A percentile compares a stretch with the other conserved stretches of the same genome.
These are phyloP conservation scores for Bruguiera hainesii DNA, from an alignment of 441 rosid species.

Conservation along the genomic window DNA sequence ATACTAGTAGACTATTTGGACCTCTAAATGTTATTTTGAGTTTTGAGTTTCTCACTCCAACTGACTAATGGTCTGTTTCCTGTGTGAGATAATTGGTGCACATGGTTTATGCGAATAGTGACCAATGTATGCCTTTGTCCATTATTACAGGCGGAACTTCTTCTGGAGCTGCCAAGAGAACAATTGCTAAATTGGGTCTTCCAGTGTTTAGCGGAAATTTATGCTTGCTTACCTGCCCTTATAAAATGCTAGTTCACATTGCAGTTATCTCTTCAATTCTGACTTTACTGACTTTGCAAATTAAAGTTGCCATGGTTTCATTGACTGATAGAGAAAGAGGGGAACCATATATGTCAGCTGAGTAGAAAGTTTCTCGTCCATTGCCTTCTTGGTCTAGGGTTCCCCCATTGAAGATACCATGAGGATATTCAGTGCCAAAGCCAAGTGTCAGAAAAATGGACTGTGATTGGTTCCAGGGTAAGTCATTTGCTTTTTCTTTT, in stretches of 20 bases:
- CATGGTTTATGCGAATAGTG: background rate
- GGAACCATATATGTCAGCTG: background rate
- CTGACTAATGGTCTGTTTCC: background rate
- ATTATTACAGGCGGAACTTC: constrained; percentile 78
- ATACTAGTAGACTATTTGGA: background rate
- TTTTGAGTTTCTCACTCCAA: background rate
- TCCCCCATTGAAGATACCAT: background rate
- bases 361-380: background rate
- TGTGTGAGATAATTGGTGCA: too few relatives aligned
- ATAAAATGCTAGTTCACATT: constrained; percentile 55
- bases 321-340: constrained; percentile 2
- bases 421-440: constrained; percentile 14
- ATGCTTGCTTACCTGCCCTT: constrained; percentile 80
- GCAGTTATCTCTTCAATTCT: background rate
- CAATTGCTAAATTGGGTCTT: constrained; percentile 90
- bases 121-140: background rate
- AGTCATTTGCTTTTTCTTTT: too few relatives aligned
- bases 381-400: background rate
- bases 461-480: background rate
- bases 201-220: constrained; percentile 85
- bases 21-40: background rate
- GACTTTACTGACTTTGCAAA: background rate
- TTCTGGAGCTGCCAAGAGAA: constrained; percentile 89
- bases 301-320: constrained; percentile 7
- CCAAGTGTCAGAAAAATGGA: constrained; percentile 7